phyloP scores from a whole-genome alignment of 352 stramenopile genomes.

The Phytophthora aleatoria region DNA sequence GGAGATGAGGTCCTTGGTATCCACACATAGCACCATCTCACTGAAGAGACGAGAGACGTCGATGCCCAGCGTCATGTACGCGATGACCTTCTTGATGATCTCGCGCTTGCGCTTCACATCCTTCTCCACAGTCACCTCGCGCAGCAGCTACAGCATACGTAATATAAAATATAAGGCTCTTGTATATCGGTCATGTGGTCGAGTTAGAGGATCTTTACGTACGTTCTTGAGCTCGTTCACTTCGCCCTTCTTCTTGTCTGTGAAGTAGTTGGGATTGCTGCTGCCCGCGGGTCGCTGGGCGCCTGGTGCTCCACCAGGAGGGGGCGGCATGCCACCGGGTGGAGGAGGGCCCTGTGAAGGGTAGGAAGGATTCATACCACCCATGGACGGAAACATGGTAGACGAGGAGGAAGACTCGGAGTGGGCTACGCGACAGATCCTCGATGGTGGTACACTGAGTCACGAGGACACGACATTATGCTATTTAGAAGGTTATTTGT shows the following conservation, averaged over 20 bases:
- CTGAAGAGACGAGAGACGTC: constrained; percentile 99
- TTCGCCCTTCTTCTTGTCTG: constrained; percentile 95
- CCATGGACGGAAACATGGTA: constrained; percentile 41
- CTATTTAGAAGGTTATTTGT: neutral
- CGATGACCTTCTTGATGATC: constrained; percentile 99
- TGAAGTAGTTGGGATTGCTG: constrained; percentile 82
- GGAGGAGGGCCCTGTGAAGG: constrained; percentile 30
- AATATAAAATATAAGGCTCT: neutral
- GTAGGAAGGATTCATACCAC: constrained; percentile 38
- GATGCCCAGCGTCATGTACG: constrained; percentile 99
- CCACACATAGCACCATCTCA: constrained; percentile 98
- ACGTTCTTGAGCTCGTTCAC: constrained; percentile 96
- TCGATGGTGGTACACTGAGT: constrained; percentile 24
- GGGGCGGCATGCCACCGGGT: constrained; percentile 25
- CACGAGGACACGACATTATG: constrained; percentile 7
- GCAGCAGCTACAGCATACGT: constrained; percentile 79
- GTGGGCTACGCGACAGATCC: constrained; percentile 30
- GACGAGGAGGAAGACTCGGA: neutral
- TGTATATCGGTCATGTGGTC: neutral
- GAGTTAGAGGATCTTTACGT: constrained; percentile 28
- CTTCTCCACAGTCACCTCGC: constrained; percentile 96
- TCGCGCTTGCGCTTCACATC: constrained; percentile 98
- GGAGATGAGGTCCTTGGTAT: constrained; percentile 98
- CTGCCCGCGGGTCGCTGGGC: constrained; percentile 29
- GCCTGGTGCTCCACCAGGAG: constrained; percentile 18